phyloP scores from a whole-genome alignment of 208 protist genomes.

The Sergeia podlipaevii region DNA sequence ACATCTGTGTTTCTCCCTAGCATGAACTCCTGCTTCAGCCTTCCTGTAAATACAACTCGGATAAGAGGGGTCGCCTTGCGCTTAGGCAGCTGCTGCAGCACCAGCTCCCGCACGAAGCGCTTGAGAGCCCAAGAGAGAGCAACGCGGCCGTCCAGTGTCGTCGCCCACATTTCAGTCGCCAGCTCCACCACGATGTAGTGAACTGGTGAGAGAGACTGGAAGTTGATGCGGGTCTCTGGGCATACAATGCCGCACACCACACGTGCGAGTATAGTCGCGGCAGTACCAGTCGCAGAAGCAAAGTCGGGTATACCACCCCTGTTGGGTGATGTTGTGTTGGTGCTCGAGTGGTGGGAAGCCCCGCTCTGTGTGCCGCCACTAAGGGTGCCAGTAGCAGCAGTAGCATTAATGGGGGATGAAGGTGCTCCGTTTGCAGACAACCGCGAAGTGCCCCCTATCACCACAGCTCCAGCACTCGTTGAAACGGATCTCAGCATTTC shows the following conservation, averaged over 20 bases:
- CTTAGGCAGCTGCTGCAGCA: slow-evolving; percentile 59
- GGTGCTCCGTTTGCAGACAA: no score
- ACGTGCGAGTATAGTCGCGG: slow-evolving; percentile 13
- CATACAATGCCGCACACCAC: slow-evolving; percentile 71
- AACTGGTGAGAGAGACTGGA: slow-evolving; percentile 69
- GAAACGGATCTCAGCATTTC: slow-evolving; percentile 53
- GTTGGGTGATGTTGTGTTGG: neutral
- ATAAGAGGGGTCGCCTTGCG: slow-evolving; percentile 65
- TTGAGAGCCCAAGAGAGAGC: slow-evolving; percentile 64
- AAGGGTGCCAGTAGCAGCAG: neutral
- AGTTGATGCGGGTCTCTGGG: slow-evolving; percentile 66
- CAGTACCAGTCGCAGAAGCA: neutral
- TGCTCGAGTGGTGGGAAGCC: neutral
- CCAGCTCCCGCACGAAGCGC: slow-evolving; percentile 69
- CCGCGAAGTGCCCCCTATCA: no score
- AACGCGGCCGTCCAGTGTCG: slow-evolving; percentile 73
- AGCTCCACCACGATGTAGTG: slow-evolving; percentile 81
- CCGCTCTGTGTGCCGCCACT: neutral
- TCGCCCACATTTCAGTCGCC: slow-evolving; percentile 78
- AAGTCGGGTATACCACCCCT: neutral
- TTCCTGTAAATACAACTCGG: slow-evolving; percentile 66
- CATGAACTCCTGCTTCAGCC: slow-evolving; percentile 42
- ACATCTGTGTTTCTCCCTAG: slow-evolving; percentile 51
- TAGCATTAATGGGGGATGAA: neutral
- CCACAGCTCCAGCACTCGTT: slow-evolving; percentile 5